Conservation (phyloP, 306 rosid species). For the Quercus suber region DNA sequence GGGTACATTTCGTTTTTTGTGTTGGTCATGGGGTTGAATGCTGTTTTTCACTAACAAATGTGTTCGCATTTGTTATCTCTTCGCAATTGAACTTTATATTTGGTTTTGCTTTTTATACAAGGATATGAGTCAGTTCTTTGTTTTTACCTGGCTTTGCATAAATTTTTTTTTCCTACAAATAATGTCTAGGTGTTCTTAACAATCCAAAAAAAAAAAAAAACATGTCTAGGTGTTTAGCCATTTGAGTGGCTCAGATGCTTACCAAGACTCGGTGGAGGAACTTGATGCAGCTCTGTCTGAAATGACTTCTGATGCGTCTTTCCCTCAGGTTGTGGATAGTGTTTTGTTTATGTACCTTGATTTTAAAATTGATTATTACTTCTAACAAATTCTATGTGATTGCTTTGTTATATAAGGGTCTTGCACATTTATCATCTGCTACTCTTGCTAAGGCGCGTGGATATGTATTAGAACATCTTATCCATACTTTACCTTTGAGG, state of each 20-base stretch:
- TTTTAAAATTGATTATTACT: neutral
- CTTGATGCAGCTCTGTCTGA: constrained; percentile 38
- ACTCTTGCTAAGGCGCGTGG: constrained; percentile 9
- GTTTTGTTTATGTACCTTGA: neutral
- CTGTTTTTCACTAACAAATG: no score
- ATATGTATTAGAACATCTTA: constrained; percentile 28
- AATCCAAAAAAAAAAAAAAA: neutral
- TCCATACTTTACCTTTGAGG: constrained; percentile 25
- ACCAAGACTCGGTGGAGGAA: constrained; percentile 26
- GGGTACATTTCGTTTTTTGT: neutral
- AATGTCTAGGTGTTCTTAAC: neutral
- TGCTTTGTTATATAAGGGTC: constrained; percentile 13
- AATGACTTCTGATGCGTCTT: constrained; percentile 28
- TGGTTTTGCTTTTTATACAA: neutral
- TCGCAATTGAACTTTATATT: neutral
- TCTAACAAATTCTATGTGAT: neutral
- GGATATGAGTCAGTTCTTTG: neutral
- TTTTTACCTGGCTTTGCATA: neutral
- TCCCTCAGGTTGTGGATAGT: constrained; percentile 30
- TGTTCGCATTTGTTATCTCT: neutral
- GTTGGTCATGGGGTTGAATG: neutral
- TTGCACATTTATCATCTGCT: constrained; percentile 28
- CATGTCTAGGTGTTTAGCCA: constrained; percentile 19
- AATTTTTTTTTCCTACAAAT: neutral
- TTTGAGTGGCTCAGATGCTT: constrained; percentile 28